Percentiles rank a stretch among this genome's conserved stretches.
These are phyloP conservation scores for Claviceps sp. DNA, from an alignment of 2,329 filamentous ascomycete genomes.

Conservation along the genomic window DNA sequence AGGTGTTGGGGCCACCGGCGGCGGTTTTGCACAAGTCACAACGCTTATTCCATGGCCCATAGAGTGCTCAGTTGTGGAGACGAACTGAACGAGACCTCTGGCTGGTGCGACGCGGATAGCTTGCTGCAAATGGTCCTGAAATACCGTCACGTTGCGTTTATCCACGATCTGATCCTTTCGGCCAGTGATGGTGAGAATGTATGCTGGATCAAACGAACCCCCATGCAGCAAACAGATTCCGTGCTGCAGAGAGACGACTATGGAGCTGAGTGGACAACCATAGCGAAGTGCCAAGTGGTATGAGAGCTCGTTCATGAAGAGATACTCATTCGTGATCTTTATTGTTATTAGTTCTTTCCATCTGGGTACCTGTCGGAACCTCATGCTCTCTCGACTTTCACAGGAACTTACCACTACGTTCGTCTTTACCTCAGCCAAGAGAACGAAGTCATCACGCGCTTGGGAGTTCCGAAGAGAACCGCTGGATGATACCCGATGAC, in stretches of 20 bases:
- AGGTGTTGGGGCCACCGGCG: not conserved
- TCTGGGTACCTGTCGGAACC: not conserved
- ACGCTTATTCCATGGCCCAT: slow-evolving; percentile 60
- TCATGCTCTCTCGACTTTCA: not conserved
- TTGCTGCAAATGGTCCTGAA: slow-evolving; percentile 64
- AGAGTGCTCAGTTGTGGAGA: slow-evolving; percentile 56
- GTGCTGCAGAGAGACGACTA: slow-evolving; percentile 66
- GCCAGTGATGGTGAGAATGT: slow-evolving; percentile 61
- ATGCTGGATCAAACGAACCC: slow-evolving; percentile 65
- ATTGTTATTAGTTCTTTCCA: not conserved
- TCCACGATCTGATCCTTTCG: slow-evolving; percentile 58
- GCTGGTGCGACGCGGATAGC: slow-evolving; percentile 50
- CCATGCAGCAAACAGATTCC: slow-evolving; percentile 62
- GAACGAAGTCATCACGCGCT: not conserved
- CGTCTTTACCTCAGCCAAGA: slow-evolving; percentile 14
- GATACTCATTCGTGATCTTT: slow-evolving; percentile 62
- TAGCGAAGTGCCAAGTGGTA: slow-evolving; percentile 63
- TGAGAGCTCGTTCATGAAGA: slow-evolving; percentile 60
- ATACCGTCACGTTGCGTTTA: slow-evolving; percentile 63
- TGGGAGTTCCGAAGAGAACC: not conserved
- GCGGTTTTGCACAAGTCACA: slow-evolving; percentile 41
- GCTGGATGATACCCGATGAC: not conserved
- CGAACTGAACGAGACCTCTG: slow-evolving; percentile 62
- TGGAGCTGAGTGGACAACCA: slow-evolving; percentile 56
- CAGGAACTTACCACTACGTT: slow-evolving; percentile 16